These are phyloP conservation scores for Hypoxylon sp. DNA, from an alignment of 2,329 filamentous ascomycete species.

Conservation along the genomic window DNA sequence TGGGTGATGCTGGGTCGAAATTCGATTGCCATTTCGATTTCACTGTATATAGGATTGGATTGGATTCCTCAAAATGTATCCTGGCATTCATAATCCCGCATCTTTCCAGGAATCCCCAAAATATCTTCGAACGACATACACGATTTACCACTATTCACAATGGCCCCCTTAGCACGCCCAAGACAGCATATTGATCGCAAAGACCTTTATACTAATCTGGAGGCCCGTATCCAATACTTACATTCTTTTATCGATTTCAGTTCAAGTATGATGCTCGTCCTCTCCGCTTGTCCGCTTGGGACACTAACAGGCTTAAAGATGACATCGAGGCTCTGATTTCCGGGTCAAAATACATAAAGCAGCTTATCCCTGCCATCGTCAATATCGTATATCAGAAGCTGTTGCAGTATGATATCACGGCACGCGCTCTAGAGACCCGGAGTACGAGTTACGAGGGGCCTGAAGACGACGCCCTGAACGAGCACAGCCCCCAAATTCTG, in stretches of 20 bases:
- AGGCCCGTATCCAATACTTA: conserved; percentile 76
- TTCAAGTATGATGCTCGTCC: conserved; percentile 63
- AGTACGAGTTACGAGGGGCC: conserved; percentile 74
- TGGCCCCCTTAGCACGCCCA: conserved; percentile 40
- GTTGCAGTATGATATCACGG: conserved; percentile 83
- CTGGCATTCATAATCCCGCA: background rate
- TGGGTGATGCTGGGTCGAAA: background rate
- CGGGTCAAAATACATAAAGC: conserved; percentile 81
- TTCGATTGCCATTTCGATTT: background rate
- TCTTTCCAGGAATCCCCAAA: background rate
- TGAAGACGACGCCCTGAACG: conserved; percentile 71
- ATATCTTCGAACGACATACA: background rate
- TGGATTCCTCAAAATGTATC: background rate
- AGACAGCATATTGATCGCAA: conserved; percentile 75
- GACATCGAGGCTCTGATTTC: conserved; percentile 77
- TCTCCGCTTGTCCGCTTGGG: background rate
- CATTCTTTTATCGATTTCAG: conserved; percentile 82
- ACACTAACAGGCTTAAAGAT: conserved; percentile 53
- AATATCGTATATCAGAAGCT: conserved; percentile 89
- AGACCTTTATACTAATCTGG: conserved; percentile 77
- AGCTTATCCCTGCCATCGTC: conserved; percentile 84
- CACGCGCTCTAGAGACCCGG: conserved; percentile 76
- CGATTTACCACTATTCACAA: conserved; percentile 29
- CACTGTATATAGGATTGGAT: conserved; percentile 8
- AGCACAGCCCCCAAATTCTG: conserved; percentile 79